Conservation (phyloP, 2,329 filamentous ascomycete genomes). For the Coniochaeta pulveracea region DNA sequence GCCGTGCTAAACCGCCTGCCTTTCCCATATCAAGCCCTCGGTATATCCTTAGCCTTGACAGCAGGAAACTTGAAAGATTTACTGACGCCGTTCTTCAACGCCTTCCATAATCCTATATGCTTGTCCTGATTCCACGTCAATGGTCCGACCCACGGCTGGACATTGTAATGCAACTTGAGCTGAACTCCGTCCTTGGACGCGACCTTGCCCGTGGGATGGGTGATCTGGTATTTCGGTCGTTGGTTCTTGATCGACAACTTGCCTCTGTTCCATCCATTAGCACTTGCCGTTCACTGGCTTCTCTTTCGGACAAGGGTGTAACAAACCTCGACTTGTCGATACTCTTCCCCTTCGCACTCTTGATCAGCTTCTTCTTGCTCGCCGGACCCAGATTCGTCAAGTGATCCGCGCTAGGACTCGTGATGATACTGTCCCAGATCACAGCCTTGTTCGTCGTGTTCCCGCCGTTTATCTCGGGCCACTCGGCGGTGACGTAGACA, state of each 20-base stretch:
- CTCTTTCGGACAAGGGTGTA: no score
- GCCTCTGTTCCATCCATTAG: no score
- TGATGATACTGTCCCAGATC: conserved; percentile 95
- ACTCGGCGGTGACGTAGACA: conserved; percentile 83
- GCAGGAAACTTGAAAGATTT: conserved; percentile 53
- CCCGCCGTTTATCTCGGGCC: conserved; percentile 27
- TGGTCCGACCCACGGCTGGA: conserved; percentile 91
- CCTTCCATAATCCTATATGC: conserved; percentile 52
- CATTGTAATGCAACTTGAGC: conserved; percentile 83
- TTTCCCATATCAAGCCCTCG: no score
- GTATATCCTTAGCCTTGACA: conserved; percentile 49
- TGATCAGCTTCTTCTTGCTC: conserved; percentile 50
- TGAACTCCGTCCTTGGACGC: conserved; percentile 66
- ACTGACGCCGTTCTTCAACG: conserved; percentile 52
- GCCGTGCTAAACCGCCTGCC: no score
- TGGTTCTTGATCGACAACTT: conserved; percentile 71
- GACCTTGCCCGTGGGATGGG: conserved; percentile 72
- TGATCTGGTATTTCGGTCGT: conserved; percentile 94
- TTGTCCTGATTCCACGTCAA: conserved; percentile 65
- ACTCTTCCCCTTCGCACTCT: conserved; percentile 46
- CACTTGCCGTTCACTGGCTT: no score
- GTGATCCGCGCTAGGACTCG: conserved; percentile 54
- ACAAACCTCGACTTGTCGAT: conserved; percentile 49
- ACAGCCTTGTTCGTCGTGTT: conserved; percentile 58
- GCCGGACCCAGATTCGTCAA: conserved; percentile 48